Evolutionary conservation across 345 rosid species (phyloP).

Genomic region (Salix caprea): DNA sequence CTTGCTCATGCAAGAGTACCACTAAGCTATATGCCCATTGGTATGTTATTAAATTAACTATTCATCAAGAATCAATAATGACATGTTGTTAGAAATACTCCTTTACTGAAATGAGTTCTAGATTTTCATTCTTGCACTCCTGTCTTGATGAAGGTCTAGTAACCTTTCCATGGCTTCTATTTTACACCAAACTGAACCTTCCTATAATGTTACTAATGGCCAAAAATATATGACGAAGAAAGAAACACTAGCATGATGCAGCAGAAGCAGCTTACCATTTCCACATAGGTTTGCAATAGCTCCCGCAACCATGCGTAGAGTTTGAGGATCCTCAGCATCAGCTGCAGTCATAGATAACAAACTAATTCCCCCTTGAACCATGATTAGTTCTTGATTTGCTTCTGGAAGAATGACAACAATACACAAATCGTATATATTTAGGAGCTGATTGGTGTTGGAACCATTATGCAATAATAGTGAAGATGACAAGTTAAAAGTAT

Average conservation of each 20-base stretch:
- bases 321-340: constrained; percentile 40
- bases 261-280: constrained; percentile 20
- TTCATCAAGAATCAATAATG: not conserved
- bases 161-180: not conserved
- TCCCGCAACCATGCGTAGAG: constrained; percentile 36
- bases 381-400: constrained; percentile 33
- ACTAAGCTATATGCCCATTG: not conserved
- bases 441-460: not conserved
- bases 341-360: constrained; percentile 30
- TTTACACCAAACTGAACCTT: not conserved
- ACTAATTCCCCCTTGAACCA: constrained; percentile 34
- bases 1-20: not conserved
- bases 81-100: not conserved
- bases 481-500: not conserved
- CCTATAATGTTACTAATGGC: not conserved
- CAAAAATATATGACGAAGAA: not conserved
- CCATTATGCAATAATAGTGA: not conserved
- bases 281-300: constrained; percentile 38
- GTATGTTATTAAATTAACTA: not conserved
- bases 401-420: constrained; percentile 13
- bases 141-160: not conserved
- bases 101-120: not conserved
- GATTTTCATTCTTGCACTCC: not conserved
- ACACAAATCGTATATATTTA: not conserved
- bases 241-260: not conserved